These are phyloP conservation scores for Amauroascus niger DNA, from an alignment of 2,329 filamentous ascomycete species.

Conservation along the genomic window DNA sequence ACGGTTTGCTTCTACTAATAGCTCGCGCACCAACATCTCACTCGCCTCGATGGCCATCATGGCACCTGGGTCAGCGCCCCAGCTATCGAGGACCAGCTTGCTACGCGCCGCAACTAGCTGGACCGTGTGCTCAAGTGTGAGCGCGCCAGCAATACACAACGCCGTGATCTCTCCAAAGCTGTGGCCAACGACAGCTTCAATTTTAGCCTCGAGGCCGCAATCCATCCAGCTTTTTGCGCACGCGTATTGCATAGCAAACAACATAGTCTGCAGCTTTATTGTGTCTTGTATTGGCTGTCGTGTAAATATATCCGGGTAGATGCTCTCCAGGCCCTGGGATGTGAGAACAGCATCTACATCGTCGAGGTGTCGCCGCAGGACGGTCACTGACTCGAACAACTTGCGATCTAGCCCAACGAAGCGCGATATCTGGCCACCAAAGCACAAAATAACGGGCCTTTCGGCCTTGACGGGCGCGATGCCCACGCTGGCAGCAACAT, in stretches of 20 bases:
- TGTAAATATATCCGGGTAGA: neutral
- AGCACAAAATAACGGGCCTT: neutral
- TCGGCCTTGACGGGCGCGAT: too few species aligned
- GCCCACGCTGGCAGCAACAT: too few species aligned
- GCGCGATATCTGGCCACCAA: neutral
- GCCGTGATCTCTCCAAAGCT: conserved; percentile 33
- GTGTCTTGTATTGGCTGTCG: neutral
- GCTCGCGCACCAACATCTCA: neutral
- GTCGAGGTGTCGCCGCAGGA: neutral
- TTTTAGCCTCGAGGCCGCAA: conserved; percentile 25
- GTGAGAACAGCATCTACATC: neutral
- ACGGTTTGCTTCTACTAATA: conserved; percentile 14
- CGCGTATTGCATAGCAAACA: conserved; percentile 34
- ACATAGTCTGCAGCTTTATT: conserved; percentile 28
- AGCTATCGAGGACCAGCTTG: neutral
- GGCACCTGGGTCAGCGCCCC: neutral
- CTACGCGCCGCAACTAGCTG: neutral
- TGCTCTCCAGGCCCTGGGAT: neutral
- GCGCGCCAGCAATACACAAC: conserved; percentile 25
- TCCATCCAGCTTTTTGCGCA: conserved; percentile 32
- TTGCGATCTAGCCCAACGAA: neutral
- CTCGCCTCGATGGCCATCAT: neutral
- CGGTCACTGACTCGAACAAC: neutral
- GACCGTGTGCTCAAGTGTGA: conserved; percentile 22
- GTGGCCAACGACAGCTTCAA: conserved; percentile 29